These are phyloP conservation scores for Thermochaetoides thermophila DNA, from an alignment of 495 filamentous ascomycete genomes.

Conservation along the genomic window DNA sequence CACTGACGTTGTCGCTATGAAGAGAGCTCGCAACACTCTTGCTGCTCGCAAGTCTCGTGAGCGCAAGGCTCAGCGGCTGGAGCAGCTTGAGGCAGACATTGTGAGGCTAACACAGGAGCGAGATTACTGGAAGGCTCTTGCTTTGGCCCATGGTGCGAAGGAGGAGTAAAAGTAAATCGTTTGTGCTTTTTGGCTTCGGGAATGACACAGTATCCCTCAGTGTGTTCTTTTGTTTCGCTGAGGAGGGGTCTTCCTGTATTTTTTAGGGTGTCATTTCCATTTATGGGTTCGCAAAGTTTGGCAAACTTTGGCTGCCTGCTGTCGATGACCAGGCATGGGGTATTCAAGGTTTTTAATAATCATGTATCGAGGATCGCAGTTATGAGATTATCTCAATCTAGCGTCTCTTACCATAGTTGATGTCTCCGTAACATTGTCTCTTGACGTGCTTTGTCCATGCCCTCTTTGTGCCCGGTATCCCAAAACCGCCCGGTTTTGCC, in stretches of 20 bases:
- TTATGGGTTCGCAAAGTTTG: conserved; percentile 4
- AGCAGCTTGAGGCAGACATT: conserved; percentile 43
- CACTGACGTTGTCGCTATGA: conserved; percentile 55
- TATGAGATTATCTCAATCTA: no score
- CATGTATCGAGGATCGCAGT: no score
- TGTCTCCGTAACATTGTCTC: no score
- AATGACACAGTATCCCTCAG: conserved; percentile 19
- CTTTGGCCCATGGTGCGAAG: conserved; percentile 25
- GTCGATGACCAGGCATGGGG: conserved; percentile 1
- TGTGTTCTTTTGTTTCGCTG: conserved; percentile 7
- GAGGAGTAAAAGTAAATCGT: conserved; percentile 15
- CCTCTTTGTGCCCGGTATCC: no score
- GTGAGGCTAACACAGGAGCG: conserved; percentile 33
- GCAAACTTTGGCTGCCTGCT: conserved; percentile 1
- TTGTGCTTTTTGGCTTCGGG: conserved; percentile 14
- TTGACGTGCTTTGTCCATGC: no score
- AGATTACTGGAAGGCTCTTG: conserved; percentile 45
- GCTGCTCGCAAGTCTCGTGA: conserved; percentile 89
- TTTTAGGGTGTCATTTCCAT: conserved; percentile 7
- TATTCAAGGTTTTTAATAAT: no score
- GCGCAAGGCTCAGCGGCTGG: conserved; percentile 57
- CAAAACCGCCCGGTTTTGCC: no score
- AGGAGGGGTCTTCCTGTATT: conserved; percentile 17
- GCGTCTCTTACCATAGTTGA: no score
- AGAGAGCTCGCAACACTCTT: conserved; percentile 89